Conservation (phyloP, 2,329 filamentous ascomycete genomes). For the Cadophora luteo-olivacea region DNA sequence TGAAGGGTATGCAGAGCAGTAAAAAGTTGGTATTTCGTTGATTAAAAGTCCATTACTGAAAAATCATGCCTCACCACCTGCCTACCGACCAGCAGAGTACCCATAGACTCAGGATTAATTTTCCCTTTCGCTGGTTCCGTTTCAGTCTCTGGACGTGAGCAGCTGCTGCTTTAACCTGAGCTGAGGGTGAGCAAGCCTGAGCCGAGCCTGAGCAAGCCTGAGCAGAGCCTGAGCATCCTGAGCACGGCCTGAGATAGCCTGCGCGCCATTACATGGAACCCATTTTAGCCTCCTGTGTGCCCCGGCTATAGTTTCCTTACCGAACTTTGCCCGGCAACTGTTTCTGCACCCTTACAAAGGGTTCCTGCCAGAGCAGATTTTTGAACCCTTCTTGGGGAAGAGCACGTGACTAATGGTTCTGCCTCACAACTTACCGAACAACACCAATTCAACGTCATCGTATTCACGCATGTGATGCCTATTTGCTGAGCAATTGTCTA, state of each 20-base stretch:
- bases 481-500: background rate
- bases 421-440: background rate
- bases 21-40: background rate
- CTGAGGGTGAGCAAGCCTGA: background rate
- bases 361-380: background rate
- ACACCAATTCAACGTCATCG: background rate
- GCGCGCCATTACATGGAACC: background rate
- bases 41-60: background rate
- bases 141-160: background rate
- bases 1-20: too few relatives aligned
- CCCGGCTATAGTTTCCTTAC: background rate
- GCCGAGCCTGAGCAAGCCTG: background rate
- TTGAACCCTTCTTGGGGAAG: background rate
- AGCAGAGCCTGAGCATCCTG: background rate
- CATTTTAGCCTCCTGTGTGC: background rate
- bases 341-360: background rate
- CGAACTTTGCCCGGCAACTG: background rate
- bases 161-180: background rate
- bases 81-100: background rate
- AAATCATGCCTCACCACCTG: background rate
- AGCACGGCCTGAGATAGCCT: background rate
- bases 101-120: background rate
- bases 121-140: background rate
- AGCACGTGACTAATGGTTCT: background rate
- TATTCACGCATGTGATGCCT: background rate